A percentile compares a stretch with the other conserved stretches of the same genome.
Evolutionary conservation across 768 basidiomycete genomes (phyloP).

Genomic region (Mycena capillaripes): DNA sequence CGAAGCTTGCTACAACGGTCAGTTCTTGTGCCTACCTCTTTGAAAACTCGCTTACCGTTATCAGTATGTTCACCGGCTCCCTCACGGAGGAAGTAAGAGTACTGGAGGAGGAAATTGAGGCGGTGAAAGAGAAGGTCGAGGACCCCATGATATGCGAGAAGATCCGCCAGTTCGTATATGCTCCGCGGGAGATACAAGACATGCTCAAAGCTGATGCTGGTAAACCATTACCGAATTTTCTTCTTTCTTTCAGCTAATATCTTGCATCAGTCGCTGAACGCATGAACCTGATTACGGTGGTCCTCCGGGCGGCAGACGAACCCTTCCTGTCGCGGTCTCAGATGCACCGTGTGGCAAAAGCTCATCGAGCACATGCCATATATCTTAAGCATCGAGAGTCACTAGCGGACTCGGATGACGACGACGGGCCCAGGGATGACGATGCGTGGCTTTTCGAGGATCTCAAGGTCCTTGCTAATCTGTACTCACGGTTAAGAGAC

Average conservation of each 20-base stretch:
- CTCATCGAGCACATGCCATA: conserved; percentile 82
- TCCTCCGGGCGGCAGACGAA: conserved; percentile 84
- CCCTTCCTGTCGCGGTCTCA: conserved; percentile 84
- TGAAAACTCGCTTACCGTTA: not conserved
- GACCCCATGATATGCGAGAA: conserved; percentile 92
- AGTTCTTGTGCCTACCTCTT: conserved; percentile 22
- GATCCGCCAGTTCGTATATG: conserved; percentile 87
- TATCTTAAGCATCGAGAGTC: conserved; percentile 75
- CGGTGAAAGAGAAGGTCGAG: conserved; percentile 90
- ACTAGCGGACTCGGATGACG: conserved; percentile 88
- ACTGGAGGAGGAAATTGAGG: conserved; percentile 89
- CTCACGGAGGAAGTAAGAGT: conserved; percentile 90
- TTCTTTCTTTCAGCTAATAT: conserved; percentile 16
- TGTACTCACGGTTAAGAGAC: conserved; percentile 87
- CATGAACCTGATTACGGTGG: conserved; percentile 81
- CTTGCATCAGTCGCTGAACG: conserved; percentile 67
- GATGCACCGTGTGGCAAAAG: conserved; percentile 83
- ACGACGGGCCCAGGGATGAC: conserved; percentile 93
- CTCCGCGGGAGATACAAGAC: conserved; percentile 89
- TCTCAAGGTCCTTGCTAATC: conserved; percentile 80
- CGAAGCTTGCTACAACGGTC: conserved; percentile 92
- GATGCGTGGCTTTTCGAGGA: conserved; percentile 98
- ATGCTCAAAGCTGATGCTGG: conserved; percentile 86
- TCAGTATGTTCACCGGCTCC: conserved; percentile 95
- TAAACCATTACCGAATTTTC: conserved; percentile 48